Percentiles rank a stretch among this genome's conserved stretches.
Conservation (phyloP, 805 yeast species). For the Starmerella tilneyi region DNA sequence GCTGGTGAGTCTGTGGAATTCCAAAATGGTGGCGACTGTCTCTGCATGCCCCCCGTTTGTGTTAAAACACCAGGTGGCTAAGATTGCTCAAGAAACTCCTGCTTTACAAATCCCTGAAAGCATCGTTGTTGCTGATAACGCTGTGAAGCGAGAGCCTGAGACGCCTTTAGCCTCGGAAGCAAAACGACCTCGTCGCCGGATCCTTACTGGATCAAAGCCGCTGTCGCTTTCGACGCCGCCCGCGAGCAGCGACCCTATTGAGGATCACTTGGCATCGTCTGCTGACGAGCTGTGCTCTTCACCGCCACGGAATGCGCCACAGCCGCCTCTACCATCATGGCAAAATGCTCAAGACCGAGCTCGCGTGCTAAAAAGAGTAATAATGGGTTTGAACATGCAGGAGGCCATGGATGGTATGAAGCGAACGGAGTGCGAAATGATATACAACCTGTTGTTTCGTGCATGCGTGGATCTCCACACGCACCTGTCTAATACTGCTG, state of each 20-base stretch:
- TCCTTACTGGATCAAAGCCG: slow-evolving; percentile 17
- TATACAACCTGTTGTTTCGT: slow-evolving; percentile 20
- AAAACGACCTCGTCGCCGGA: slow-evolving; percentile 14
- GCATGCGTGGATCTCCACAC: slow-evolving; percentile 19
- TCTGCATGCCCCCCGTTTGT: slow-evolving; percentile 14
- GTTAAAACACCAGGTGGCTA: background rate
- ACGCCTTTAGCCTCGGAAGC: slow-evolving; percentile 4
- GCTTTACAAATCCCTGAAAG: slow-evolving; percentile 4
- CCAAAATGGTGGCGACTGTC: slow-evolving; percentile 1
- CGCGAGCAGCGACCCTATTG: slow-evolving; percentile 14
- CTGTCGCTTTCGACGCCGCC: slow-evolving; percentile 17
- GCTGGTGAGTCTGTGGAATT: slow-evolving; percentile 20
- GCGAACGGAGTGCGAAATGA: slow-evolving; percentile 21
- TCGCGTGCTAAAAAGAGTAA: slow-evolving; percentile 17
- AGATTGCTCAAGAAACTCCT: slow-evolving; percentile 4
- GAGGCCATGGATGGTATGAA: slow-evolving; percentile 20
- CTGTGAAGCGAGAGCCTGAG: background rate
- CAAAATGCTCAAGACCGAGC: slow-evolving; percentile 17
- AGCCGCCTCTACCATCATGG: slow-evolving; percentile 5
- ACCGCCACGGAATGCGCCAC: slow-evolving; percentile 15
- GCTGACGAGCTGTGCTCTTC: slow-evolving; percentile 18
- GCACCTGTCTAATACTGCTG: slow-evolving; percentile 14
- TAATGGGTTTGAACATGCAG: slow-evolving; percentile 22
- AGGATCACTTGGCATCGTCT: slow-evolving; percentile 6
- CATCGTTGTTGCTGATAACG: background rate